Conservation (phyloP, 176 grass and related monocot genomes). For the Aegilops speltoides region DNA sequence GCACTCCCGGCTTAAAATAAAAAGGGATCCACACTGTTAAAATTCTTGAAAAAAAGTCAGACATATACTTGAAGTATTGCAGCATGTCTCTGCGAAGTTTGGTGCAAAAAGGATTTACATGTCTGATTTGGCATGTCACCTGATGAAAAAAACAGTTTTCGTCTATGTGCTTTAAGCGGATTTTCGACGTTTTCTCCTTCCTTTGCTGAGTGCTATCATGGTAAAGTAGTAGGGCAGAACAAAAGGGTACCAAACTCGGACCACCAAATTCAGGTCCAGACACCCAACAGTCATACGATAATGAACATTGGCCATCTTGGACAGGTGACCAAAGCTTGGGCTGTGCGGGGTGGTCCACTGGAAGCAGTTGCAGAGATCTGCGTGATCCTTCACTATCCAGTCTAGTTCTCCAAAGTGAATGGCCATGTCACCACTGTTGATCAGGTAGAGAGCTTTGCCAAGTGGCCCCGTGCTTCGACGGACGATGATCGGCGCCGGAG, state of each 20-base stretch:
- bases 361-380: constrained; percentile 1
- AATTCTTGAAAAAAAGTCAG: neutral
- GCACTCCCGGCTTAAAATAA: neutral
- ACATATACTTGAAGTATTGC: neutral
- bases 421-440: neutral
- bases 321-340: constrained; percentile 1
- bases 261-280: neutral
- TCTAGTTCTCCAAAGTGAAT: neutral
- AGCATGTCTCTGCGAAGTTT: neutral
- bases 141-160: neutral
- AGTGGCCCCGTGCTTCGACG: neutral
- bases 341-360: constrained; percentile 20
- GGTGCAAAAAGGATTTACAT: neutral
- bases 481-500: neutral
- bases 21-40: neutral
- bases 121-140: neutral
- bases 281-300: constrained; percentile 16
- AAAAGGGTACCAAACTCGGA: neutral
- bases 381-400: neutral
- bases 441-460: neutral
- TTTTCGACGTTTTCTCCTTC: neutral
- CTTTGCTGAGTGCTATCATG: neutral
- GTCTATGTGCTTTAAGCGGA: neutral
- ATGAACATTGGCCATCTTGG: constrained; percentile 19
- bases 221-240: neutral